Conservation (phyloP, 2,329 filamentous ascomycete genomes). For the Aspergillus sp. region DNA sequence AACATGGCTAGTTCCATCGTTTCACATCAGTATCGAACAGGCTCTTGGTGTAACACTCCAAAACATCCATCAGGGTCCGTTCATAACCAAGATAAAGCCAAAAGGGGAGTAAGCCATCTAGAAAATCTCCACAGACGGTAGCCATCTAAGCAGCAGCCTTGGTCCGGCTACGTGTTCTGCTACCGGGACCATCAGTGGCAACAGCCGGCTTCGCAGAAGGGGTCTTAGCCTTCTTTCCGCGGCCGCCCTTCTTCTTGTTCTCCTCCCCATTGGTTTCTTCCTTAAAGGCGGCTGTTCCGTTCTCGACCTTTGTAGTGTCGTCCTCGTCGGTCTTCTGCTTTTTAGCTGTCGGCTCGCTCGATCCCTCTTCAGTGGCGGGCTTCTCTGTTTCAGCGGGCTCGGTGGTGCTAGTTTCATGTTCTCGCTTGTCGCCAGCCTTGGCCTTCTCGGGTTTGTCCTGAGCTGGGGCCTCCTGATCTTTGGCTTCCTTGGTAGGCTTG, state of each 20-base stretch:
- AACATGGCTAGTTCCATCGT: background rate
- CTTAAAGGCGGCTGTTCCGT: slow-evolving; percentile 7
- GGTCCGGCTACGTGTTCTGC: slow-evolving; percentile 34
- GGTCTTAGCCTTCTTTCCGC: slow-evolving; percentile 28
- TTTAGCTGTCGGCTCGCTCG: slow-evolving; percentile 23
- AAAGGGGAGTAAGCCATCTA: too few species aligned
- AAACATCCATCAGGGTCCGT: background rate
- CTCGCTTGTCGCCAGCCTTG: slow-evolving; percentile 20
- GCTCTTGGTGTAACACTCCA: background rate
- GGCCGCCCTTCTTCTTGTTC: slow-evolving; percentile 26
- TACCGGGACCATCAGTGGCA: slow-evolving; percentile 29
- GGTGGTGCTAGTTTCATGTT: slow-evolving; percentile 8
- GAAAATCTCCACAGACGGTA: background rate
- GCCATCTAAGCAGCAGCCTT: slow-evolving; percentile 14
- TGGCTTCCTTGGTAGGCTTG: slow-evolving; percentile 6
- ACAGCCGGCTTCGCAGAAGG: slow-evolving; percentile 18
- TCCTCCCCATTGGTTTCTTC: slow-evolving; percentile 19
- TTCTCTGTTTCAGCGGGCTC: slow-evolving; percentile 5
- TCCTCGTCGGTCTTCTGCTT: slow-evolving; percentile 27
- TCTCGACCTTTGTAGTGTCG: slow-evolving; percentile 4
- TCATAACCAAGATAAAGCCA: too few species aligned
- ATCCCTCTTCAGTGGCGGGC: slow-evolving; percentile 5
- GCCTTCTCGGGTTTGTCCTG: slow-evolving; percentile 9
- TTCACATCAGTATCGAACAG: background rate
- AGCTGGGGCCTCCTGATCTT: slow-evolving; percentile 5